These are phyloP conservation scores for Colletotrichum kahawae DNA, from an alignment of 2,329 filamentous ascomycete genomes.

Conservation along the genomic window DNA sequence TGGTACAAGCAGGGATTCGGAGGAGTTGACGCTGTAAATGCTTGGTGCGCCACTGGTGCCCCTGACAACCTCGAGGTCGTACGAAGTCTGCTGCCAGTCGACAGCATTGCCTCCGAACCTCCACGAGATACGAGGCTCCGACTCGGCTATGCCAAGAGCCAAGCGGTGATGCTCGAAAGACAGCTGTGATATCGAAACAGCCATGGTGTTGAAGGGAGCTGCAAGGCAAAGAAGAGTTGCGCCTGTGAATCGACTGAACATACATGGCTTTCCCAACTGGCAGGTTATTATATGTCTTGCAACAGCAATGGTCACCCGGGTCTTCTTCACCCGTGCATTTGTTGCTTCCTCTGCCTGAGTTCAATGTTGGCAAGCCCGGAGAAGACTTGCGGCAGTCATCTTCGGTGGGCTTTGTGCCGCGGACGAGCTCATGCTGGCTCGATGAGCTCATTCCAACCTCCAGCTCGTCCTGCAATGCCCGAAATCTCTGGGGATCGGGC, in stretches of 20 bases:
- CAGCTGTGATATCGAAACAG: conserved; percentile 41
- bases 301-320: neutral
- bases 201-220: conserved; percentile 29
- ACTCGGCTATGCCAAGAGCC: conserved; percentile 49
- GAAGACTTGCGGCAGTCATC: neutral
- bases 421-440: neutral
- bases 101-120: conserved; percentile 40
- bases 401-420: neutral
- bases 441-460: neutral
- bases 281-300: neutral
- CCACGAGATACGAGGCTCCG: conserved; percentile 51
- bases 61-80: conserved; percentile 46
- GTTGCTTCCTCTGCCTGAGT: neutral
- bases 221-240: neutral
- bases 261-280: neutral
- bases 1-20: conserved; percentile 44
- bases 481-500: conserved; percentile 1
- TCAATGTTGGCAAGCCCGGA: neutral
- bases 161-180: conserved; percentile 46
- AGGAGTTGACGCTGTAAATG: conserved; percentile 34
- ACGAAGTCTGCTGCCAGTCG: conserved; percentile 48
- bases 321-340: neutral
- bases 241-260: neutral
- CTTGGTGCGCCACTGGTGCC: neutral
- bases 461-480: neutral